phyloP scores from a whole-genome alignment of 2,329 filamentous ascomycete species.

The Colletotrichum sp. region DNA sequence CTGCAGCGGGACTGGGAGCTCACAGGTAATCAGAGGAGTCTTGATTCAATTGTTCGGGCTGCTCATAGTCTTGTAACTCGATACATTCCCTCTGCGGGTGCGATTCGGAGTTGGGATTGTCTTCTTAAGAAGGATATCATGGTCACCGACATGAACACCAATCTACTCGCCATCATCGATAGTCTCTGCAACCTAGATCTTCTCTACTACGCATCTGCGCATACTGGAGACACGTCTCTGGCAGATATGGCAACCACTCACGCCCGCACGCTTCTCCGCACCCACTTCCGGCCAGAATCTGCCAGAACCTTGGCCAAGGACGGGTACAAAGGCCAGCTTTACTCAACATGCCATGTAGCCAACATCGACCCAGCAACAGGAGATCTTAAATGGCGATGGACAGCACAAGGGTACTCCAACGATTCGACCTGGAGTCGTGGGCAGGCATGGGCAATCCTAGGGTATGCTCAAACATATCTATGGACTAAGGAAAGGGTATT shows the following conservation, averaged over 20 bases:
- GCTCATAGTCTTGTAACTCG: conserved; percentile 48
- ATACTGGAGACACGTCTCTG: conserved; percentile 32
- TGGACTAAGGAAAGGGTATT: conserved; percentile 50
- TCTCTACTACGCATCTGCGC: conserved; percentile 40
- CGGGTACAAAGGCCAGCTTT: conserved; percentile 28
- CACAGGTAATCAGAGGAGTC: conserved; percentile 40
- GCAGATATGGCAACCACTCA: conserved; percentile 41
- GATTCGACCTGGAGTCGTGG: conserved; percentile 54
- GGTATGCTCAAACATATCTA: conserved; percentile 52
- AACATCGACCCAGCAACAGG: conserved; percentile 49
- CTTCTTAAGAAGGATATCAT: conserved; percentile 32
- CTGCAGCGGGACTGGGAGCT: conserved; percentile 53
- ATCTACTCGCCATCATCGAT: conserved; percentile 46
- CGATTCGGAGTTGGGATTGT: conserved; percentile 55
- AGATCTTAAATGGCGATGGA: conserved; percentile 40
- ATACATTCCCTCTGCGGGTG: conserved; percentile 43
- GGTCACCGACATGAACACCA: conserved; percentile 30
- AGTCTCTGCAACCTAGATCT: conserved; percentile 46
- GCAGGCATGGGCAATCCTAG: conserved; percentile 54
- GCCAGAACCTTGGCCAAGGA: background rate
- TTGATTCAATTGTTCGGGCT: conserved; percentile 45
- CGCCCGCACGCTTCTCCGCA: conserved; percentile 40
- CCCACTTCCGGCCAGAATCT: conserved; percentile 42
- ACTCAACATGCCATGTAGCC: conserved; percentile 46
- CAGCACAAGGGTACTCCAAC: conserved; percentile 50